A percentile compares a stretch with the other conserved stretches of the same genome.
Evolutionary conservation across 1,139 yeast species (phyloP).

Genomic region (Suhomyces anneliseae): DNA sequence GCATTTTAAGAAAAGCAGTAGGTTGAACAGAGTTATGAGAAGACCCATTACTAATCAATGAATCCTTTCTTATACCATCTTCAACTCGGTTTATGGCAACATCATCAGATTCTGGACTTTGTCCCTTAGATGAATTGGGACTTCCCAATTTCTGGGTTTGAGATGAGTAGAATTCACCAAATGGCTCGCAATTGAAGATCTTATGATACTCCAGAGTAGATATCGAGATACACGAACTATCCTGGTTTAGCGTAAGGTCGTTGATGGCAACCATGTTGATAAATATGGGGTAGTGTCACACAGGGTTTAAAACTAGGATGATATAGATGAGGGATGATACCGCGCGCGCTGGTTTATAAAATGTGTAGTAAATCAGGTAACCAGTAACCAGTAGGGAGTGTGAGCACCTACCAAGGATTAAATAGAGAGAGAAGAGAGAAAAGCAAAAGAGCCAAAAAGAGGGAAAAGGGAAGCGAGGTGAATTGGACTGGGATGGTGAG

Average conservation of each 20-base stretch:
- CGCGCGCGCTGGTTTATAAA: no score
- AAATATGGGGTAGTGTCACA: no score
- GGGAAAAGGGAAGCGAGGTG: background rate
- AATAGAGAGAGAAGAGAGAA: no score
- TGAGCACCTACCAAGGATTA: no score
- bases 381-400: no score
- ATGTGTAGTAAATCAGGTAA: no score
- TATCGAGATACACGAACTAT: slow-evolving; percentile 41
- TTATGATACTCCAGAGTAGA: slow-evolving; percentile 36
- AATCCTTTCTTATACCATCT: background rate
- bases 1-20: slow-evolving; percentile 51
- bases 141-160: background rate
- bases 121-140: slow-evolving; percentile 1
- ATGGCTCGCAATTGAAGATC: slow-evolving; percentile 49
- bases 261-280: slow-evolving; percentile 26
- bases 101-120: background rate
- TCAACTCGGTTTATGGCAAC: background rate
- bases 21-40: slow-evolving; percentile 18
- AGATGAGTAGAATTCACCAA: slow-evolving; percentile 45
- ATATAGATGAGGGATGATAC: no score
- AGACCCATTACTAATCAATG: background rate
- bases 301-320: no score
- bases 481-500: background rate
- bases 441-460: no score
- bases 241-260: slow-evolving; percentile 47